Evolutionary conservation across 352 stramenopile species (phyloP).

Genomic region (Phytopythium montanum): DNA sequence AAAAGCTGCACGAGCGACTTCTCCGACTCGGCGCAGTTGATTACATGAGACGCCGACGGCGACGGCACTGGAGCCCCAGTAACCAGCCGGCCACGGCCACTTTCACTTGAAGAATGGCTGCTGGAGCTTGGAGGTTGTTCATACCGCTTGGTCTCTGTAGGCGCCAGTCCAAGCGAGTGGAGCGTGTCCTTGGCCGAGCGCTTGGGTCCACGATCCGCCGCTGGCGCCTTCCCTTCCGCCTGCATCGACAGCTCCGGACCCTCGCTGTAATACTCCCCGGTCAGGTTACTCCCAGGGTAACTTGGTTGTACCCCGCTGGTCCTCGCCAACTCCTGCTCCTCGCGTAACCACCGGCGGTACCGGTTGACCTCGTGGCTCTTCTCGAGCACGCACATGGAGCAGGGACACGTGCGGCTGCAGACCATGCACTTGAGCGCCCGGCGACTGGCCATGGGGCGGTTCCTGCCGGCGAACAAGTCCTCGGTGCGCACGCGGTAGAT

Average conservation of each 20-base stretch:
- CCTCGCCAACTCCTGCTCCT: background rate
- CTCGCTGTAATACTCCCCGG: background rate
- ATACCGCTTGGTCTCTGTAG: background rate
- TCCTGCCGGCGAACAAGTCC: constrained; percentile 69
- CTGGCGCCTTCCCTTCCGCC: background rate
- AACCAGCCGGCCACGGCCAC: background rate
- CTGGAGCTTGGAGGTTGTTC: background rate
- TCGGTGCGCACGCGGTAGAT: constrained; percentile 68
- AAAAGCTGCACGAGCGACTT: constrained; percentile 63
- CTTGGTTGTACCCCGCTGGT: too few relatives aligned
- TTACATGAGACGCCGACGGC: constrained; percentile 43
- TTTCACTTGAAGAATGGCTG: background rate
- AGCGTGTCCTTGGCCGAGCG: constrained; percentile 46
- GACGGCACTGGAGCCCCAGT: constrained; percentile 14
- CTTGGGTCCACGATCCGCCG: constrained; percentile 22
- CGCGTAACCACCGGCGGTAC: constrained; percentile 29
- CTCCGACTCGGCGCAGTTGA: constrained; percentile 68
- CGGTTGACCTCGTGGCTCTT: constrained; percentile 28
- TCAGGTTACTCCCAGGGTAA: background rate
- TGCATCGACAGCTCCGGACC: background rate
- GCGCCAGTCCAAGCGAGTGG: background rate
- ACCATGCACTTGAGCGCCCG: constrained; percentile 59
- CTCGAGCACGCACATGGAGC: constrained; percentile 39
- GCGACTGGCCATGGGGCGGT: constrained; percentile 60
- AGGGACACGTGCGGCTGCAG: constrained; percentile 56